Evolutionary conservation across 805 yeast genomes (phyloP), one percentile per base, ranked within the genome.

Genomic region (Lipomyces sp.): DNA sequence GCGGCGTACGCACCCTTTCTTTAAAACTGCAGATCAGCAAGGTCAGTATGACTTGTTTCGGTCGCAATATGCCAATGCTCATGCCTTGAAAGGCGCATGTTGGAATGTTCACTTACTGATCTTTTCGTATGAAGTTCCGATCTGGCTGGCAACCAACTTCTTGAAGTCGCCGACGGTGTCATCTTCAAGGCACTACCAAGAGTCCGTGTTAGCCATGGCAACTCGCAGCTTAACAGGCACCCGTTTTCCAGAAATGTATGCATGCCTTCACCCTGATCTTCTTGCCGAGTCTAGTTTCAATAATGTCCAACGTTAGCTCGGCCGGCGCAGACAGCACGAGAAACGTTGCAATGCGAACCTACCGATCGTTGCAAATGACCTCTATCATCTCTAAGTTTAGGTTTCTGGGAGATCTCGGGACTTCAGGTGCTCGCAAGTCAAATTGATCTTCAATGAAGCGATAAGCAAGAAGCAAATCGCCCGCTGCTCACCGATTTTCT

Each of bases 151-250:
- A 8, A 93, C 68, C 1, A 91, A 78, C 65, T 83, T 82, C 70
- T 93, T 91, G 68, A 93, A 84, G 63, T 93, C 98, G 1, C 93
- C 96, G 10, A 91, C 76, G 0, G 89, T 77, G 66, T 91, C 98
- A 7, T 83, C 82, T 2, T 83, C 84, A 2, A 91, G 74, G 58
- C 97, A 91, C 71, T 71, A 31, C n/a, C n/a, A n/a, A n/a, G n/a
- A n/a, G n/a, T n/a, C n/a, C n/a, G n/a, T n/a, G n/a, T n/a, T n/a
- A n/a, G n/a, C n/a, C n/a, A n/a, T n/a, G n/a, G n/a, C n/a, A n/a
- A n/a, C n/a, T n/a, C n/a, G n/a, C n/a, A n/a, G n/a, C n/a, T n/a
- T n/a, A n/a, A n/a, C n/a, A n/a, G n/a, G n/a, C n/a, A n/a, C n/a
- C n/a, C n/a, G n/a, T n/a, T n/a, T n/a, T n/a, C n/a, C n/a, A n/a